A percentile compares a stretch with the other conserved stretches of the same genome.
phyloP scores from a whole-genome alignment of 2,329 filamentous ascomycete genomes.

The Penicillium freii region DNA sequence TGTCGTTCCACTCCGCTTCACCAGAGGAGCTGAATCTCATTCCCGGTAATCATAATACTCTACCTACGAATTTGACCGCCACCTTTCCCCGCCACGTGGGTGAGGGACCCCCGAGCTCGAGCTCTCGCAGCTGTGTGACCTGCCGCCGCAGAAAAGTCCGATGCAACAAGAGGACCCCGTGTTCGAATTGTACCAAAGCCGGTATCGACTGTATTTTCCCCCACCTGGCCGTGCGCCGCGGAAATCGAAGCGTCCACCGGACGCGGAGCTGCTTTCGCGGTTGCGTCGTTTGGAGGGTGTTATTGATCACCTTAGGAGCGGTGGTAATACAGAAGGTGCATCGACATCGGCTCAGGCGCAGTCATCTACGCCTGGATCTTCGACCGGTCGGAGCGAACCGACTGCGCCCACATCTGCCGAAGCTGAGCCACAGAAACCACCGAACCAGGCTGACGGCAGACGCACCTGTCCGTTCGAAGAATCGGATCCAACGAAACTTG shows the following conservation, averaged over 20 bases:
- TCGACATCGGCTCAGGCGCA: slow-evolving; percentile 18
- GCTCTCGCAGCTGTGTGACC: slow-evolving; percentile 47
- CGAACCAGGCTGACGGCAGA: neutral
- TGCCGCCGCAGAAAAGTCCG: slow-evolving; percentile 50
- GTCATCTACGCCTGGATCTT: slow-evolving; percentile 8
- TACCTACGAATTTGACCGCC: slow-evolving; percentile 9
- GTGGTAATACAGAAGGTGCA: slow-evolving; percentile 24
- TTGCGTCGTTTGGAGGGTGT: slow-evolving; percentile 60
- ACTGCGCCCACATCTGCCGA: neutral
- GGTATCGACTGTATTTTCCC: slow-evolving; percentile 62
- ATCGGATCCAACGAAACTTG: slow-evolving; percentile 24
- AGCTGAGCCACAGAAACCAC: neutral
- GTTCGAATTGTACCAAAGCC: slow-evolving; percentile 49
- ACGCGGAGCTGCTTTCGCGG: slow-evolving; percentile 60
- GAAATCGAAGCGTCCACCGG: slow-evolving; percentile 56
- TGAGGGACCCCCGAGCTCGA: slow-evolving; percentile 22
- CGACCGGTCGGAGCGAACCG: slow-evolving; percentile 3
- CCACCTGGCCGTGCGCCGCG: slow-evolving; percentile 60
- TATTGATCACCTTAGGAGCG: slow-evolving; percentile 57
- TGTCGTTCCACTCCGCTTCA: slow-evolving; percentile 22
- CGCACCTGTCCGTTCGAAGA: slow-evolving; percentile 21
- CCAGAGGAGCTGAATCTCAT: slow-evolving; percentile 20
- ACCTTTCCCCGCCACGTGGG: slow-evolving; percentile 14
- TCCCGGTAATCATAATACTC: slow-evolving; percentile 18
- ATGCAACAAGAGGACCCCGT: slow-evolving; percentile 50